Evolutionary conservation across 1,284 basidiomycete species (phyloP).

Genomic region (Exobasidium rhododendri): DNA sequence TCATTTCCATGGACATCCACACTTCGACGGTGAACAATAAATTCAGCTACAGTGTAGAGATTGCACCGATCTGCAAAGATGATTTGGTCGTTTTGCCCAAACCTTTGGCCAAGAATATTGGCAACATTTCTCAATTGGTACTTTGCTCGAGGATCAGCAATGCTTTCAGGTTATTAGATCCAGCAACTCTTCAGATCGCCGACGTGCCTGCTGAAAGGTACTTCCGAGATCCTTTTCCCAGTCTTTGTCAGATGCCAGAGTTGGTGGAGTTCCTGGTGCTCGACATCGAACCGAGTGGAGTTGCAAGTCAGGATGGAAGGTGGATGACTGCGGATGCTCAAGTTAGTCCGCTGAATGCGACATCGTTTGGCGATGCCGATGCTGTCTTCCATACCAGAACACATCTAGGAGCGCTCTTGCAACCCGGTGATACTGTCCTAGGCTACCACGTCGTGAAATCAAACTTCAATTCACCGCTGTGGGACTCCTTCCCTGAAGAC

Average conservation of each 20-base stretch:
- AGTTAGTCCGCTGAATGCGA: conserved; percentile 79
- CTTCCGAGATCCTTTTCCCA: conserved; percentile 84
- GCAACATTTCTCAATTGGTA: conserved; percentile 81
- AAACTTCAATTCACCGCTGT: conserved; percentile 90
- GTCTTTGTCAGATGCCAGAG: conserved; percentile 76
- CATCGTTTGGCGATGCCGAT: conserved; percentile 60
- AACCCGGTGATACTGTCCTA: conserved; percentile 88
- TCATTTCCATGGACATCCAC: conserved; percentile 89
- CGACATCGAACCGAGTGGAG: conserved; percentile 72
- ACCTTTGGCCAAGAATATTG: conserved; percentile 74
- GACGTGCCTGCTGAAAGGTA: conserved; percentile 80
- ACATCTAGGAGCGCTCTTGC: conserved; percentile 88
- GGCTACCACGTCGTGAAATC: conserved; percentile 83
- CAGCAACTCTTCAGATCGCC: conserved; percentile 74
- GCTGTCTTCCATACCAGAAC: conserved; percentile 94
- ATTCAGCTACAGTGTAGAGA: conserved; percentile 96
- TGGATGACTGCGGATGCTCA: conserved; percentile 74
- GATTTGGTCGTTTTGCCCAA: conserved; percentile 86
- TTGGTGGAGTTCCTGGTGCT: conserved; percentile 92
- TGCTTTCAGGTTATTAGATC: conserved; percentile 85
- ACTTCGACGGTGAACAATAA: conserved; percentile 92
- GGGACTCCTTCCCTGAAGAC: conserved; percentile 65
- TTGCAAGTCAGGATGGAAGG: conserved; percentile 21
- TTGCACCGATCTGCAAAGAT: conserved; percentile 94
- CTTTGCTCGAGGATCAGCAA: conserved; percentile 88